Evolutionary conservation across 495 filamentous ascomycete species (phyloP), one percentile per base, ranked within the genome.

Genomic region (Thermothielavioides terrestris): DNA sequence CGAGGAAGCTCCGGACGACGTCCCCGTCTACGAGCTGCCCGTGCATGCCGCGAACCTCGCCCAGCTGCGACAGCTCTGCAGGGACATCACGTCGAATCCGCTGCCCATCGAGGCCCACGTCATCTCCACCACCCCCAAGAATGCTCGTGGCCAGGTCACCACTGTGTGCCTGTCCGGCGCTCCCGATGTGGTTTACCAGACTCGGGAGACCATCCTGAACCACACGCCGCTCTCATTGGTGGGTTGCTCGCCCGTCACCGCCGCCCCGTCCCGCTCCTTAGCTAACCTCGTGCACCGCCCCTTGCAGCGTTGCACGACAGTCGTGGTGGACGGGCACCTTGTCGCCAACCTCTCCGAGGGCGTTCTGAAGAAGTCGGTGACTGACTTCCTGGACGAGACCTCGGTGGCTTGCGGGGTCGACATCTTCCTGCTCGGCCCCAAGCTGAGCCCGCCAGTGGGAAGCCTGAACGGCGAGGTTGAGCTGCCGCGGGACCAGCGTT

Each of bases 391-490:
- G 52, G 86, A 96, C 61, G 79, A 81, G 30, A 78, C 92, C 62
- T 85, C 92, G 18, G 75, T 71, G 38, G 89, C 83, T 63, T 95
- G 89, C 52, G 92, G 90, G 22, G 89, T 94, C 48, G 94, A 97
- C 64, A 92, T 98, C 56, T 98, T 98, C 68, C 72, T 98, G 15
- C 76, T 97, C 49, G 88, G 84, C 42, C 90, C 87, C 20, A 94
- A 88, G 68, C 76, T 81, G 38, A 74, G 74, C 14, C 76, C 75
- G 8, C 85, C 84, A 45, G 80, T 82, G 42, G 84, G 84, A 38
- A 72, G 70, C 22, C 69, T 80, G 56, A 73, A 74, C 25, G 77
- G 77, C 22, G 77, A 78, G 48, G 66, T 69, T 28, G 70, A 74
- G 53, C 59, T 74, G 49, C 70, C 67, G 36, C 58, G 67, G 57